Evolutionary conservation across 106 monocot species (phyloP).

Genomic region (Apostasia shenzhenica): DNA sequence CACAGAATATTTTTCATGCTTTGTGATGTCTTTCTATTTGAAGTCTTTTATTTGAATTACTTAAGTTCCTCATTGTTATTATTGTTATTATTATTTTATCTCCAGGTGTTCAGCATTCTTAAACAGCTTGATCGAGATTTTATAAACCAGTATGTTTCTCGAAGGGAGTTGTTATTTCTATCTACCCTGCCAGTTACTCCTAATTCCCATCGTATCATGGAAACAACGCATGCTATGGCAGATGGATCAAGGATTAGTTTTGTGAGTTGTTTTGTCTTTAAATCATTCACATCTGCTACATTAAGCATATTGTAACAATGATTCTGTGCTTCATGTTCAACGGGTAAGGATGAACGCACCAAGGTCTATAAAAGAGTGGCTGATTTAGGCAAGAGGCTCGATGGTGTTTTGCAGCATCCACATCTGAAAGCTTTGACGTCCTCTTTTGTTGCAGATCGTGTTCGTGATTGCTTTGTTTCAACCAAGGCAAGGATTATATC

Average conservation of each 20-base stretch:
- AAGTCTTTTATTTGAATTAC: too few species aligned
- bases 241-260: constrained; percentile 52
- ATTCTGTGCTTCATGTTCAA: neutral
- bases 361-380: constrained; percentile 55
- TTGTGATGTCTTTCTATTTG: too few species aligned
- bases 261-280: constrained; percentile 34
- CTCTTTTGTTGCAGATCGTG: constrained; percentile 23
- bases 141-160: constrained; percentile 45
- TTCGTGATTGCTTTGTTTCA: constrained; percentile 45
- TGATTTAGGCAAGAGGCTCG: constrained; percentile 40
- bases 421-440: constrained; percentile 31
- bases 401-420: constrained; percentile 40
- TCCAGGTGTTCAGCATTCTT: constrained; percentile 64
- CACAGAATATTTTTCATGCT: too few species aligned
- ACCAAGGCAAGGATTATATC: constrained; percentile 38
- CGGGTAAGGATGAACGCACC: constrained; percentile 61
- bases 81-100: neutral
- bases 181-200: constrained; percentile 68
- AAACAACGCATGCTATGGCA: constrained; percentile 21
- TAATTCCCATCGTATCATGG: constrained; percentile 67
- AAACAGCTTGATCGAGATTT: constrained; percentile 52
- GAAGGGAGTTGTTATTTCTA: constrained; percentile 66
- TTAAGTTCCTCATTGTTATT: too few species aligned
- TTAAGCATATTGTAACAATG: constrained; percentile 2
- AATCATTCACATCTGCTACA: neutral